These are phyloP conservation scores for Backusella circina DNA, from an alignment of 192 early-diverging fungal species.

Conservation along the genomic window DNA sequence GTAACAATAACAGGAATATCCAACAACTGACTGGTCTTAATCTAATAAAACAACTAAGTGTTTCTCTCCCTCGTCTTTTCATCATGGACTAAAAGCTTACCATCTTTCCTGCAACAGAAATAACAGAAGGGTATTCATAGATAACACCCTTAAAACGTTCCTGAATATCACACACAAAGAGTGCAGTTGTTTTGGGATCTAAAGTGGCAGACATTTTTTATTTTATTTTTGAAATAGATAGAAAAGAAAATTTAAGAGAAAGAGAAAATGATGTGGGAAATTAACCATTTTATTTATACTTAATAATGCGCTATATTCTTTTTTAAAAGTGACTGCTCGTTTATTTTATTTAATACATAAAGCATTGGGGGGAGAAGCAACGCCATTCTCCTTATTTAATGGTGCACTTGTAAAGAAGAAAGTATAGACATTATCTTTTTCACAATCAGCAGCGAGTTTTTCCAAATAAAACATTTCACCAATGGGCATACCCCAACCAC, in stretches of 20 bases:
- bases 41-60: slow-evolving; percentile 34
- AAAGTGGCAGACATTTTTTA: slow-evolving; percentile 42
- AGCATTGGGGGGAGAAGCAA: slow-evolving; percentile 32
- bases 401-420: slow-evolving; percentile 33
- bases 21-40: slow-evolving; percentile 66
- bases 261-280: background rate
- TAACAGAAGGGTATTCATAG: slow-evolving; percentile 76
- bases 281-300: background rate
- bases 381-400: slow-evolving; percentile 26
- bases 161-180: slow-evolving; percentile 96
- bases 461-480: slow-evolving; percentile 32
- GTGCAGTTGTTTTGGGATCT: slow-evolving; percentile 61
- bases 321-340: background rate
- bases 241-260: background rate
- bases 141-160: slow-evolving; percentile 74
- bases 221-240: background rate
- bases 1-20: slow-evolving; percentile 86
- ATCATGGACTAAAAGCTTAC: slow-evolving; percentile 30
- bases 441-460: slow-evolving; percentile 20
- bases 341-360: slow-evolving; percentile 30
- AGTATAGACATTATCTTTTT: slow-evolving; percentile 21
- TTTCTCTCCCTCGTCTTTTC: background rate
- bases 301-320: background rate
- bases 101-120: slow-evolving; percentile 87
- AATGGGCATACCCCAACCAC: slow-evolving; percentile 33